These are phyloP conservation scores for Macroventuria anomochaeta DNA, from an alignment of 2,329 filamentous ascomycete species.

Conservation along the genomic window DNA sequence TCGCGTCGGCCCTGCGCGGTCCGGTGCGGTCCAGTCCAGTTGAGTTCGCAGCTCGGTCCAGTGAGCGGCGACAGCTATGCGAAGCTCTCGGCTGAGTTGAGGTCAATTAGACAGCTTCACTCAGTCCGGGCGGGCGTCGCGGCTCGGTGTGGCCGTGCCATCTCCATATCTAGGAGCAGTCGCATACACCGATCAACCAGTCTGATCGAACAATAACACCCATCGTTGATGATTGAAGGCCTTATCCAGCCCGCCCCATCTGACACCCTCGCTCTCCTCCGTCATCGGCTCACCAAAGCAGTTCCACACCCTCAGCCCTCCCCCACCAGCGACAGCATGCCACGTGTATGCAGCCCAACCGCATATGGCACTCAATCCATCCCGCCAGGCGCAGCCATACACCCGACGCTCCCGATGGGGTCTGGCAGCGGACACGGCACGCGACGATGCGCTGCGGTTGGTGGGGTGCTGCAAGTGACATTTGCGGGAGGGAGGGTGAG, in stretches of 20 bases:
- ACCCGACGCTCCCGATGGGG: constrained; percentile 26
- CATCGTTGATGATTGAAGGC: constrained; percentile 29
- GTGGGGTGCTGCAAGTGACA: constrained; percentile 14
- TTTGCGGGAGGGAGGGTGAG: constrained; percentile 17
- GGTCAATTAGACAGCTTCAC: too few relatives aligned
- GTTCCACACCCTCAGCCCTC: constrained; percentile 17
- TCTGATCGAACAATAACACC: constrained; percentile 9
- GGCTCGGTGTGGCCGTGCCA: constrained; percentile 14
- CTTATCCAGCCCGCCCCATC: neutral
- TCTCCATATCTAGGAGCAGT: neutral
- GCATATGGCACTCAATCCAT: constrained; percentile 22
- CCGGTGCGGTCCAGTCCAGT: neutral
- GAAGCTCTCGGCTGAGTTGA: neutral
- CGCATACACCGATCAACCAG: neutral
- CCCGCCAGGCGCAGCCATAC: constrained; percentile 18
- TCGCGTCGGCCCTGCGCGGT: neutral
- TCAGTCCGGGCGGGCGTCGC: too few relatives aligned
- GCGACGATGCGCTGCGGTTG: constrained; percentile 26
- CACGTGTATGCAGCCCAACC: constrained; percentile 43
- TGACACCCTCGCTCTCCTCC: constrained; percentile 6
- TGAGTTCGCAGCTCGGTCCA: neutral
- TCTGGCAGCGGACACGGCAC: constrained; percentile 2
- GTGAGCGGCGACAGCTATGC: too few relatives aligned
- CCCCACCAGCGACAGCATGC: constrained; percentile 40
- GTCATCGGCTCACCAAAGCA: neutral